Conservation (phyloP, 2,329 filamentous ascomycete species). For the Alternaria alternata region DNA sequence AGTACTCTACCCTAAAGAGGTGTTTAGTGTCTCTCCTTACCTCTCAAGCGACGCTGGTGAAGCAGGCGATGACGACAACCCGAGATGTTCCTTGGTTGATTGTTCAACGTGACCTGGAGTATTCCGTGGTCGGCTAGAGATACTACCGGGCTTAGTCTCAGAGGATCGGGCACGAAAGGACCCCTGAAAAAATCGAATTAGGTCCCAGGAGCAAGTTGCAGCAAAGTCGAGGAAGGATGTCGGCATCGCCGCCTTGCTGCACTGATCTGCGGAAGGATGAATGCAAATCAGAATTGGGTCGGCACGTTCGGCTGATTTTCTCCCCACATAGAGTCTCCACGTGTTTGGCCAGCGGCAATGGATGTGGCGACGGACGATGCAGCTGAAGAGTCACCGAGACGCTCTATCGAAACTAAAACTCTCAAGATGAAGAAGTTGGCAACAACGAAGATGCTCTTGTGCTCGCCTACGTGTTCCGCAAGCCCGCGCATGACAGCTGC, state of each 20-base stretch:
- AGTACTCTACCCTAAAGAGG: too few relatives aligned
- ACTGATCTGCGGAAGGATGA: slow-evolving; percentile 26
- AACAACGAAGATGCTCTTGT: background rate
- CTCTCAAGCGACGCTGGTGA: background rate
- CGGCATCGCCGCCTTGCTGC: slow-evolving; percentile 8
- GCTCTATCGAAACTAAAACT: background rate
- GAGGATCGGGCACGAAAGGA: background rate
- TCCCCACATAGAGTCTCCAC: slow-evolving; percentile 30
- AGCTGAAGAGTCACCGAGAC: background rate
- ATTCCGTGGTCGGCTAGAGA: slow-evolving; percentile 2
- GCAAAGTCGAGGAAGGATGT: slow-evolving; percentile 1
- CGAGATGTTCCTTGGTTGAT: background rate
- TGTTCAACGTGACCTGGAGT: background rate
- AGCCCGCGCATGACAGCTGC: slow-evolving; percentile 4
- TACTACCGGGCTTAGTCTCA: background rate
- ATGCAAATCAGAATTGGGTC: slow-evolving; percentile 15
- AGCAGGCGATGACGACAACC: background rate
- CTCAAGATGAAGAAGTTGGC: slow-evolving; percentile 1
- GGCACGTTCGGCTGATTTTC: slow-evolving; percentile 31
- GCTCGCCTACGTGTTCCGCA: slow-evolving; percentile 4
- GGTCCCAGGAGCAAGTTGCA: slow-evolving; percentile 3
- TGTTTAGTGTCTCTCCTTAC: background rate
- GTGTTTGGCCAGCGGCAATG: slow-evolving; percentile 21
- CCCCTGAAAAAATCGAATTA: background rate
- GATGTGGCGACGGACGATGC: background rate